Evolutionary conservation across 371 early-diverging fungal species (phyloP).

Genomic region (Rhizopus sp.): DNA sequence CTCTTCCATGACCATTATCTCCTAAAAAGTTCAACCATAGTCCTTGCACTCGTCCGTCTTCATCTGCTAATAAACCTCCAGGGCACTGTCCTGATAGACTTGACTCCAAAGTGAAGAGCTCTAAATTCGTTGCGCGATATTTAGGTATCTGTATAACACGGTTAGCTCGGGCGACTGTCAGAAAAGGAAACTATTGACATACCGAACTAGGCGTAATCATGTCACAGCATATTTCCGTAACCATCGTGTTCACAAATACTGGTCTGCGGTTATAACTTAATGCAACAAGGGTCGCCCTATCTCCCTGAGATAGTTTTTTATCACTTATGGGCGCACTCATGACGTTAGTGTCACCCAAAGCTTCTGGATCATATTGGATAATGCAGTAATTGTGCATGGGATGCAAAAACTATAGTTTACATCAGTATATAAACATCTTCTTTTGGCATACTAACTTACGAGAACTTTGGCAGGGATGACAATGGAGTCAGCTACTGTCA

Average conservation of each 20-base stretch:
- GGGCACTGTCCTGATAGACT: constrained; percentile 83
- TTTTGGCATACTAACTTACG: constrained; percentile 18
- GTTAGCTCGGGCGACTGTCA: neutral
- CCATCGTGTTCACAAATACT: constrained; percentile 70
- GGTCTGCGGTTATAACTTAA: constrained; percentile 82
- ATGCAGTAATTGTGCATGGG: constrained; percentile 84
- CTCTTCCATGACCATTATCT: constrained; percentile 69
- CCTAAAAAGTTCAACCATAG: constrained; percentile 87
- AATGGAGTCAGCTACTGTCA: constrained; percentile 80
- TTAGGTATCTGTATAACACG: constrained; percentile 69
- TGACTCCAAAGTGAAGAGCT: constrained; percentile 87
- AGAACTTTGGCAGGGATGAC: constrained; percentile 77
- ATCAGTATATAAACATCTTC: neutral
- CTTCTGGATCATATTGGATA: constrained; percentile 73
- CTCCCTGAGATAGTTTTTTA: constrained; percentile 61
- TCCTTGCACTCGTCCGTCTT: constrained; percentile 73
- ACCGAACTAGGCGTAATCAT: constrained; percentile 77
- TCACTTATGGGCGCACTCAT: constrained; percentile 64
- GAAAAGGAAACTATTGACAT: constrained; percentile 17
- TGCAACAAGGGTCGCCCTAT: constrained; percentile 69
- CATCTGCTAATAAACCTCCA: constrained; percentile 83
- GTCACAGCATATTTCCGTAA: constrained; percentile 78
- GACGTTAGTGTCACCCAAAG: constrained; percentile 74
- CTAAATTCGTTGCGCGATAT: constrained; percentile 78
- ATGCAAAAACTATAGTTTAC: constrained; percentile 62